Base-by-base conservation (phyloP, 2,329 filamentous ascomycete species). In the Ustulina deusta region DNA sequence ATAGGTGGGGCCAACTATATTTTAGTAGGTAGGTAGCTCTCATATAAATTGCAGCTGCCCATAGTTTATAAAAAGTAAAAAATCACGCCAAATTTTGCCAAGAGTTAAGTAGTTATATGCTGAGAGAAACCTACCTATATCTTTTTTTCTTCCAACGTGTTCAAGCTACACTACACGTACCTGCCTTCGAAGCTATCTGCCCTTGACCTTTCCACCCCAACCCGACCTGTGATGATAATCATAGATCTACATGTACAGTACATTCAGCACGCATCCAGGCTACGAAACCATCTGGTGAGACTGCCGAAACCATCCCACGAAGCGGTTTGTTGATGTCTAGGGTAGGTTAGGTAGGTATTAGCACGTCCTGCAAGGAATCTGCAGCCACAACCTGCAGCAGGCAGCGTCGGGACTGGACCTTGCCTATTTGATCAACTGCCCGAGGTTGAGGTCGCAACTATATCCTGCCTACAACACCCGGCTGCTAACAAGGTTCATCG, bases 21-120 rank as follows among this genome's bases (percentile, higher is more conserved):
- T 60, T 61, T 65, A n/a, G n/a, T n/a, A n/a, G n/a, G n/a, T n/a
- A 56, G 36, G 56, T 61, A 61, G 11, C 10, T 29, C 52, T 40
- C 20, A 68, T 68, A 68, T 68, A 68, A 68, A 65, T 38, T n/a
- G 36, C 29, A 38, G 48, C 17, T 44, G 51, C 60, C 44, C 51
- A n/a, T 51, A 15, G n/a, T 48, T 29, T 61, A 44, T 9, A 15
- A 55, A 63, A 64, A 22, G 34, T 40, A 48, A 64, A 44, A 64
- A 36, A 10, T 48, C 34, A n/a, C 44, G 54, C 55, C 55, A 64
- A 61, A 54, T 38, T 22, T 13, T 11, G 9, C 42, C 42, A 5
- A 46, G 10, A 46, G 10, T 25, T 22, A 22, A n/a, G n/a, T n/a
- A n/a, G n/a, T n/a, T 46, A 46, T 22, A 46, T 25, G n/a, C 42